Conservation (phyloP, 2,329 filamentous ascomycete species). For the Thielaviopsis cerberus region DNA sequence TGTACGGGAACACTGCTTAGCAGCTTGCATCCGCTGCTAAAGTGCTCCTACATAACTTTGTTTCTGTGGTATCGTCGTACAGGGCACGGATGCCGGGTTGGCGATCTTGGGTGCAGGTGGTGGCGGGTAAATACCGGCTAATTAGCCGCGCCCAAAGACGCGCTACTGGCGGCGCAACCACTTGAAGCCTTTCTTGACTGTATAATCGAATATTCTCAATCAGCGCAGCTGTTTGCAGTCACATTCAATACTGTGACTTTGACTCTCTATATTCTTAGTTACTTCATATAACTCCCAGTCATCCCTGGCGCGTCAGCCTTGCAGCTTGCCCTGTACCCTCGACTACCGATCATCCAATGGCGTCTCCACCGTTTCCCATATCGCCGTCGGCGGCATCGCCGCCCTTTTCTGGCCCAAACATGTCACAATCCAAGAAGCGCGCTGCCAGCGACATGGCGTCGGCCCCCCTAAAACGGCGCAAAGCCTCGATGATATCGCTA, state of each 20-base stretch:
- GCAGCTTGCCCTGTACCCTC: background rate
- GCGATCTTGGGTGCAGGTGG: background rate
- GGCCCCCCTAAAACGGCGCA: conserved; percentile 45
- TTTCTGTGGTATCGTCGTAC: background rate
- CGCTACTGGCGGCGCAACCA: background rate
- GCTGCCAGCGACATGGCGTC: conserved; percentile 31
- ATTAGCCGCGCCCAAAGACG: background rate
- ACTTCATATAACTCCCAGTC: too few relatives aligned
- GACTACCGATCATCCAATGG: conserved; percentile 21
- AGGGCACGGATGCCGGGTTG: background rate
- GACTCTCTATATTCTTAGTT: background rate
- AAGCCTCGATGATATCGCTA: conserved; percentile 44
- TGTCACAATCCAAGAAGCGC: conserved; percentile 41
- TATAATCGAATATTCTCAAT: background rate
- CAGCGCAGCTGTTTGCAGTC: too few relatives aligned
- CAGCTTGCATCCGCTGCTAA: background rate
- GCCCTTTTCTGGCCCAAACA: conserved; percentile 32
- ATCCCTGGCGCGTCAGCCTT: background rate
- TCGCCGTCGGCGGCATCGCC: conserved; percentile 38
- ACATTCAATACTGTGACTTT: too few relatives aligned
- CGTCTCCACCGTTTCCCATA: conserved; percentile 35
- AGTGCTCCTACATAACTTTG: background rate
- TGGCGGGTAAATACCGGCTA: background rate
- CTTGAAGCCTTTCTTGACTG: background rate
- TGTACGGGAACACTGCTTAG: background rate